phyloP scores from a whole-genome alignment of 306 rosid genomes.

The Lathyrus tuberosus region DNA sequence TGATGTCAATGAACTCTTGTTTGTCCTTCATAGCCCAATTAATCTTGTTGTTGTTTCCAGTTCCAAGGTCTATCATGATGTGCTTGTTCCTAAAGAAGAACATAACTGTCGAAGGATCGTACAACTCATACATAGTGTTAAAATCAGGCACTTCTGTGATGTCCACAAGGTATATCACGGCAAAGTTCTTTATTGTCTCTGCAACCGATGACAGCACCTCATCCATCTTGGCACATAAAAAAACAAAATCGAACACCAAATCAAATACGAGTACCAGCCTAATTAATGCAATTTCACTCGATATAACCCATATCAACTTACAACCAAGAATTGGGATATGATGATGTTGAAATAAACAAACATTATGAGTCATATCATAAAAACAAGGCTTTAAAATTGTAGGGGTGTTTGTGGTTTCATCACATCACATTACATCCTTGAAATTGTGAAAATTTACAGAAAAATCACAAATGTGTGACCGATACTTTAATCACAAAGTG shows the following conservation, averaged over 20 bases:
- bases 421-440: background rate
- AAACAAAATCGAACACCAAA: slow-evolving; percentile 17
- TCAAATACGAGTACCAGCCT: background rate
- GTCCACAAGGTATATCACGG: slow-evolving; percentile 92
- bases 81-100: slow-evolving; percentile 97
- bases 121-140: slow-evolving; percentile 93
- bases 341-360: background rate
- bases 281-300: background rate
- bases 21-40: slow-evolving; percentile 98
- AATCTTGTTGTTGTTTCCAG: slow-evolving; percentile 97
- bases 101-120: slow-evolving; percentile 92
- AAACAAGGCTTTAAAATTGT: background rate
- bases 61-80: slow-evolving; percentile 97
- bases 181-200: slow-evolving; percentile 85
- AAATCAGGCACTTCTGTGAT: slow-evolving; percentile 97
- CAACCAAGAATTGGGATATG: background rate
- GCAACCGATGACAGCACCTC: slow-evolving; percentile 91
- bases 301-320: background rate
- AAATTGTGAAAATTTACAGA: slow-evolving; percentile 2
- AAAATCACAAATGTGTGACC: background rate
- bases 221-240: slow-evolving; percentile 64
- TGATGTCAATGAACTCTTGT: slow-evolving; percentile 89
- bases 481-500: background rate
- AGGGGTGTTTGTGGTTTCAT: background rate
- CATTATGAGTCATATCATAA: background rate